Conservation (phyloP, 768 basidiomycete genomes). For the Terana coerulea region DNA sequence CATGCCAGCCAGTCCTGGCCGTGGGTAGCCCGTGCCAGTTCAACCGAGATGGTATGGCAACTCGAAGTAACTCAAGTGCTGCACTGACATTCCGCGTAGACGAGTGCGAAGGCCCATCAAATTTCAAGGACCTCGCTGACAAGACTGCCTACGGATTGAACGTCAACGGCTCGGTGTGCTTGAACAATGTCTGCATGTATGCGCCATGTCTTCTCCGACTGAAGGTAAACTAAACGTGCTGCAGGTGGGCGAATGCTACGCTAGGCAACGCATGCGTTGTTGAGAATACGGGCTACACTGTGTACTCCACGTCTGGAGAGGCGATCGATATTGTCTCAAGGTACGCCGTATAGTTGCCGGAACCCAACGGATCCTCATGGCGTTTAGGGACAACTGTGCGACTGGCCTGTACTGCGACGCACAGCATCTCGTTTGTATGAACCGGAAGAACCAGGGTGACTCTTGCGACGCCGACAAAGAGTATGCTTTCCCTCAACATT, state of each 20-base stretch:
- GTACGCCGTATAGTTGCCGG: constrained; percentile 34
- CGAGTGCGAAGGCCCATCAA: constrained; percentile 68
- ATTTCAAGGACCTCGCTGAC: constrained; percentile 61
- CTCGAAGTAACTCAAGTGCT: background rate
- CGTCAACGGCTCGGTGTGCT: constrained; percentile 78
- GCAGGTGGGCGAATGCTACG: constrained; percentile 78
- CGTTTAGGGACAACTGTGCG: constrained; percentile 63
- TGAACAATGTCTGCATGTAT: constrained; percentile 81
- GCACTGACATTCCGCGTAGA: constrained; percentile 41
- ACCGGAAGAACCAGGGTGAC: constrained; percentile 51
- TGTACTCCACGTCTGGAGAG: constrained; percentile 51
- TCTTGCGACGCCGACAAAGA: constrained; percentile 63
- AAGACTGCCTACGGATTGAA: constrained; percentile 64
- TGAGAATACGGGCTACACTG: constrained; percentile 79
- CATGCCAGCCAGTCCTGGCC: constrained; percentile 55
- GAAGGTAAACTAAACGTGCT: background rate
- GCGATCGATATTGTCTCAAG: constrained; percentile 81
- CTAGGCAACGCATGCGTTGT: constrained; percentile 57
- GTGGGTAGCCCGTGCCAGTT: constrained; percentile 76
- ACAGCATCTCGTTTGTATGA: constrained; percentile 49
- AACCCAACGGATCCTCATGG: background rate
- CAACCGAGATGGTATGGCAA: constrained; percentile 71
- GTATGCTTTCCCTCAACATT: constrained; percentile 25
- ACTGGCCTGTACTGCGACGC: constrained; percentile 77
- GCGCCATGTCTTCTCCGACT: constrained; percentile 23